Conservation (phyloP, 164 flowering plant genomes). For the Vitis riparia region DNA sequence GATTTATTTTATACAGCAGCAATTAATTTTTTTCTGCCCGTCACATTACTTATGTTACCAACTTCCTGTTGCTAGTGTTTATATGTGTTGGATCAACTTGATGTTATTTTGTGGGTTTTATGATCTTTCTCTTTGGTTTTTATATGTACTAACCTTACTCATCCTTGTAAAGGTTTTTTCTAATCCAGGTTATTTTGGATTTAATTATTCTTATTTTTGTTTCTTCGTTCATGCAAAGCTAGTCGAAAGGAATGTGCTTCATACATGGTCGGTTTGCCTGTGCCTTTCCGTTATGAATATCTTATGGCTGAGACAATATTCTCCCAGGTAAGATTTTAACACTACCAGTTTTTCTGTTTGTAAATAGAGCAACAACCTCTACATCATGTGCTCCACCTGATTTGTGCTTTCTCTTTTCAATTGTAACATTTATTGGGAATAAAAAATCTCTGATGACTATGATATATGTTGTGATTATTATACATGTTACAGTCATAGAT, state of each 20-base stretch:
- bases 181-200: not conserved
- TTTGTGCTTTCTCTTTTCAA: not conserved
- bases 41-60: too few relatives aligned
- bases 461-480: too few relatives aligned
- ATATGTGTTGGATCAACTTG: not conserved
- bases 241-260: slow-evolving; percentile 99
- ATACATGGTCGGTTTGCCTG: slow-evolving; percentile 89
- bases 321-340: slow-evolving; percentile 68
- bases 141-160: not conserved
- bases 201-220: slow-evolving; percentile 28
- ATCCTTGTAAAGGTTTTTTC: not conserved
- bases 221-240: slow-evolving; percentile 76
- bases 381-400: too few relatives aligned
- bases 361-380: too few relatives aligned
- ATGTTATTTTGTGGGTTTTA: not conserved
- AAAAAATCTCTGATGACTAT: not conserved
- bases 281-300: slow-evolving; percentile 94
- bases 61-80: too few relatives aligned
- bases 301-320: slow-evolving; percentile 98
- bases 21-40: too few relatives aligned
- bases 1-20: too few relatives aligned
- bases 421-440: not conserved
- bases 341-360: not conserved
- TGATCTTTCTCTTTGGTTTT: not conserved
- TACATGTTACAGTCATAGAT: not conserved